Conservation (phyloP, 192 early-diverging fungal species). For the Rhizoclosmatium sp. region DNA sequence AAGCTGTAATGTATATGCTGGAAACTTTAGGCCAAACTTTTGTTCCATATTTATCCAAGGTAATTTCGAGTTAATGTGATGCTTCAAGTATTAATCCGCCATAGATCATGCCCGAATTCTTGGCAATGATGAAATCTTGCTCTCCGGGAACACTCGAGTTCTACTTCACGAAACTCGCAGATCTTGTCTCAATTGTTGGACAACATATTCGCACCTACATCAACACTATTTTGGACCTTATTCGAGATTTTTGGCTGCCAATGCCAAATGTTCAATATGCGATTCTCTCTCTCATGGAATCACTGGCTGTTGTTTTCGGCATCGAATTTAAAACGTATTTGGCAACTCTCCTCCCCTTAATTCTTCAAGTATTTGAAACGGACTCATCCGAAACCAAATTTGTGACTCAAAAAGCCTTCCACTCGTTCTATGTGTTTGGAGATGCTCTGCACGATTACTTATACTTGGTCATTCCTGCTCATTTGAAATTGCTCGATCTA, state of each 20-base stretch:
- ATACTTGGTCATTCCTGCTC: conserved; percentile 75
- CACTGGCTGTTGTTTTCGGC: conserved; percentile 75
- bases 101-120: conserved; percentile 80
- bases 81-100: neutral
- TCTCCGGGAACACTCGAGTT: conserved; percentile 76
- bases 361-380: conserved; percentile 9
- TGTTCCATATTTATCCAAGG: conserved; percentile 76
- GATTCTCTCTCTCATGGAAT: conserved; percentile 78
- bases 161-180: conserved; percentile 80
- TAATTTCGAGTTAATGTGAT: conserved; percentile 41
- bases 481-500: conserved; percentile 75
- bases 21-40: conserved; percentile 75
- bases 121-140: conserved; percentile 77
- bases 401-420: conserved; percentile 5
- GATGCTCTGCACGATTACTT: conserved; percentile 78
- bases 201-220: conserved; percentile 80
- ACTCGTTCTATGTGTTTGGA: conserved; percentile 11
- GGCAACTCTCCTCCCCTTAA: neutral
- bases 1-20: conserved; percentile 84
- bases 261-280: conserved; percentile 69
- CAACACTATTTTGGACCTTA: conserved; percentile 72
- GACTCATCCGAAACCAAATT: neutral
- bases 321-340: conserved; percentile 72
- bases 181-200: conserved; percentile 74
- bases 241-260: conserved; percentile 69